Evolutionary conservation across 257 asterid genomes (phyloP).

Genomic region (Gentiana macrophylla): DNA sequence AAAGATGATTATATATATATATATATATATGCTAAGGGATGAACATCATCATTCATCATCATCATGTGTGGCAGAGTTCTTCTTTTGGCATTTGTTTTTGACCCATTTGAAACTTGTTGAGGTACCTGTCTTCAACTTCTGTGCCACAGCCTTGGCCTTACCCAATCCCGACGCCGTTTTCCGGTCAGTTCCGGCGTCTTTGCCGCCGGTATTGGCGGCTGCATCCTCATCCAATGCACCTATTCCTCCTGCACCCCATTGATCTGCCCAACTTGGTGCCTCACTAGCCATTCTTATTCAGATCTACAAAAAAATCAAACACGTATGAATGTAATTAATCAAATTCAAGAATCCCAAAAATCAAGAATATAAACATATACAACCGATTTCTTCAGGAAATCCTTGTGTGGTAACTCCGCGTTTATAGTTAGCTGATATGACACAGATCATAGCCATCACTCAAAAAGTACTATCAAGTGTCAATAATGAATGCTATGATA

Average conservation of each 20-base stretch:
- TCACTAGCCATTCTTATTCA: slow-evolving; percentile 40
- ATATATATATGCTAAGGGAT: no score
- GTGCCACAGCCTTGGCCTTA: slow-evolving; percentile 56
- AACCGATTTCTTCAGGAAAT: neutral
- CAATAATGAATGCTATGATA: no score
- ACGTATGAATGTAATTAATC: neutral
- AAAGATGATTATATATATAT: no score
- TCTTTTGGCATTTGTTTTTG: slow-evolving; percentile 62
- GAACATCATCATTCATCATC: no score
- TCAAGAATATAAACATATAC: neutral
- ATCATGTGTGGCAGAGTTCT: slow-evolving; percentile 24
- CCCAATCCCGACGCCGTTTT: slow-evolving; percentile 42
- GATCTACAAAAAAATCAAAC: slow-evolving; percentile 1
- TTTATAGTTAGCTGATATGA: no score
- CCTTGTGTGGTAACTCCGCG: neutral
- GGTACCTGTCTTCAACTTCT: slow-evolving; percentile 54
- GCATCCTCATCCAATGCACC: slow-evolving; percentile 48
- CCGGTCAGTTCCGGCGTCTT: slow-evolving; percentile 26
- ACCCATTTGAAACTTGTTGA: slow-evolving; percentile 61
- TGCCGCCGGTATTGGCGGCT: slow-evolving; percentile 16
- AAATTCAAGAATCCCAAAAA: neutral
- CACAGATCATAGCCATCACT: no score
- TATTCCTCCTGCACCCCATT: slow-evolving; percentile 91
- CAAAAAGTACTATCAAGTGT: no score
- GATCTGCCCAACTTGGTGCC: slow-evolving; percentile 94